Percentiles rank a stretch among this genome's conserved stretches.
phyloP scores from a whole-genome alignment of 176 grass and related monocot species.

The Raddia guianensis region DNA sequence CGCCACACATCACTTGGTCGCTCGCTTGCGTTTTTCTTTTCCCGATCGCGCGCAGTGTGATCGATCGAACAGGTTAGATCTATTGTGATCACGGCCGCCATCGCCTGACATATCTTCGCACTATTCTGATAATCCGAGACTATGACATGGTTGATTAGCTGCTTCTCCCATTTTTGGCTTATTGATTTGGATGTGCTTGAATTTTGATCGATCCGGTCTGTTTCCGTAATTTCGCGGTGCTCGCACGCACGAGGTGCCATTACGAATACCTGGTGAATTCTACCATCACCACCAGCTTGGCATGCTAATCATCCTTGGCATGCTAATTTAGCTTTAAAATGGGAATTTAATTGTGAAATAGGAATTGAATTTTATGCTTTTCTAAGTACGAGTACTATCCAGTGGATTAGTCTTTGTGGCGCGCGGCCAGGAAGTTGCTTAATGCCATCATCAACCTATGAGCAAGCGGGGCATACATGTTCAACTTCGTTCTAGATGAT shows the following conservation, averaged over 20 bases:
- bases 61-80: neutral
- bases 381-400: too few relatives aligned
- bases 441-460: too few relatives aligned
- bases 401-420: too few relatives aligned
- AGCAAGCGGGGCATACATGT: too few relatives aligned
- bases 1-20: neutral
- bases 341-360: too few relatives aligned
- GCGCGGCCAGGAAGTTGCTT: too few relatives aligned
- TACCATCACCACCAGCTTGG: neutral
- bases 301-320: neutral
- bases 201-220: neutral
- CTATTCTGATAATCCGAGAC: neutral
- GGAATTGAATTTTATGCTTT: too few relatives aligned
- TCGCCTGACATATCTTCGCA: neutral
- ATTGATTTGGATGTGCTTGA: neutral
- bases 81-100: neutral
- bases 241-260: neutral
- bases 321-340: neutral
- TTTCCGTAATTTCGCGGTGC: neutral
- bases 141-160: neutral
- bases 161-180: neutral
- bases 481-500: too few relatives aligned
- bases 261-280: neutral
- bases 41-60: neutral
- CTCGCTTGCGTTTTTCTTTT: neutral